Base-by-base conservation (phyloP, 805 yeast genomes). In the Wickerhamomyces bisporus region DNA sequence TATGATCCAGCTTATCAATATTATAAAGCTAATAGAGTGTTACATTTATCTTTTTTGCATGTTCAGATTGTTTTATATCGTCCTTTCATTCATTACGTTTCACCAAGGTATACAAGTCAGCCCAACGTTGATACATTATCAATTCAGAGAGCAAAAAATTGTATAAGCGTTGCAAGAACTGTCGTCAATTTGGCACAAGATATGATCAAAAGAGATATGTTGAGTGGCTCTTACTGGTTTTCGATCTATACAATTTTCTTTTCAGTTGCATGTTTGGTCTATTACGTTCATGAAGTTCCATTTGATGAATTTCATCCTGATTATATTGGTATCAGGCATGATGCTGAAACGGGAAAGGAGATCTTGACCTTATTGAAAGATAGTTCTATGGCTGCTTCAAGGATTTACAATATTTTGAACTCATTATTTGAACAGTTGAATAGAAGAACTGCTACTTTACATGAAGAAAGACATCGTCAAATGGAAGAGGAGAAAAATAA, bases 141-240 rank as follows among this genome's bases (percentile, higher is more conserved):
- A 14, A 68, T 80, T 27, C 77, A 78, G 11, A 73, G 87, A 55
- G 94, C 95, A 0, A 72, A 81, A 49, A 84, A 84, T 50, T 88
- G 96, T 62, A 81, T 88, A 38, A 78, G 81, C 48, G 87, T 86
- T 9, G 89, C 96, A 0, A 69, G 93, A 41, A 77, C 82, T 50
- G 94, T 85, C 21, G 88, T 88, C 14, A 79, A 80, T 50, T 58
- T 86, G 40, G 87, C 95, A 0, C 78, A 83, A 49, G 87, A 82
- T 52, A 77, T 88, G 87, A 79, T 83, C 44, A 72, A 75, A 46
- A 76, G 79, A 44, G 71, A 80, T 41, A 68, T 86, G 58, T 64
- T 88, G 28, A 76, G 80, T 46, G 95, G 95, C 1, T 84, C 93
- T 2, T 89, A 88, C 55, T 87, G 96, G 95, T 88, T 86, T 55